These are phyloP conservation scores for Cystoisospora suis DNA, from an alignment of 169 alveolate genomes.

Conservation along the genomic window DNA sequence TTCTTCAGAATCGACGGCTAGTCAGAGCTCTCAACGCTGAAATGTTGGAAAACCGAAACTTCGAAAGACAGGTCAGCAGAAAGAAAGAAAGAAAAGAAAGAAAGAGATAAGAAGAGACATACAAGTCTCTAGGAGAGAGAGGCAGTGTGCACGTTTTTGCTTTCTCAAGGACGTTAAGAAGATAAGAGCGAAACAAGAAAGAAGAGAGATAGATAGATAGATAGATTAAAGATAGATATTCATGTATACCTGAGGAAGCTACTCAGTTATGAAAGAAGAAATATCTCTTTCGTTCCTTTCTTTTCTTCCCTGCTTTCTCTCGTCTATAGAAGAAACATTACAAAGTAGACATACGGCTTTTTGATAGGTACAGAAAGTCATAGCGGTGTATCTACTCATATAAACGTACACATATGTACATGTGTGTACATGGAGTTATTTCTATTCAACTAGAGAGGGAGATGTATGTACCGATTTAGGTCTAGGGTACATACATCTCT, in stretches of 20 bases:
- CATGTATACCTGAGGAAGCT: too few species aligned
- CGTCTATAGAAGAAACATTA: too few species aligned
- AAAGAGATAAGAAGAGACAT: not conserved
- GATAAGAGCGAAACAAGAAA: too few species aligned
- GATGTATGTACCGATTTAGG: not conserved
- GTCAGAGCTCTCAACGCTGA: slow-evolving; percentile 51
- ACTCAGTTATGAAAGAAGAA: too few species aligned
- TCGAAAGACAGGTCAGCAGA: not conserved
- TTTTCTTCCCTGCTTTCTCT: too few species aligned
- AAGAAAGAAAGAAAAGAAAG: not conserved
- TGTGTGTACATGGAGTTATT: not conserved
- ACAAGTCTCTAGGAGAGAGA: not conserved
- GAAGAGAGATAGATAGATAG: not conserved
- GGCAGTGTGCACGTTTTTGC: too few species aligned
- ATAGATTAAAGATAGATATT: not conserved
- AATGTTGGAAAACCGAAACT: not conserved
- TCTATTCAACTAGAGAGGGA: not conserved
- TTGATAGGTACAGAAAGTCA: too few species aligned
- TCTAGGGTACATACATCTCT: not conserved
- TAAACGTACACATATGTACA: not conserved
- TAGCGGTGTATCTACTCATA: not conserved
- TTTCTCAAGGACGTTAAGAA: too few species aligned
- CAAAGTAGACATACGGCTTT: too few species aligned
- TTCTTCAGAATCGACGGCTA: slow-evolving; percentile 15
- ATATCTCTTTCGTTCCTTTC: too few species aligned